phyloP scores from a whole-genome alignment of 2,329 filamentous ascomycete species.

The Endothia cerciana region DNA sequence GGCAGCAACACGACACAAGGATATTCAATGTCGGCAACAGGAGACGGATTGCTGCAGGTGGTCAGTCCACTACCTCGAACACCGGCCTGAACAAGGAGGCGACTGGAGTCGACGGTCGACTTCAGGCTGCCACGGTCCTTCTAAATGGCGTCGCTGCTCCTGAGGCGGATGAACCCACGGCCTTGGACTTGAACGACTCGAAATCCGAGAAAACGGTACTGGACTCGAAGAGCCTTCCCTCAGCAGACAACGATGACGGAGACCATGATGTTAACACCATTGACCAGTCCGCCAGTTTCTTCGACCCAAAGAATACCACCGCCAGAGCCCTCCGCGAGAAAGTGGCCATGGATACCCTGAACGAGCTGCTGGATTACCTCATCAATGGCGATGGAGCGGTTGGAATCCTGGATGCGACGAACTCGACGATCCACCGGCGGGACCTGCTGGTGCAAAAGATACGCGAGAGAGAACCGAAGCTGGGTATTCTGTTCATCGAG shows the following conservation, averaged over 20 bases:
- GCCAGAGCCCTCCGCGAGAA: conserved; percentile 86
- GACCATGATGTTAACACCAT: conserved; percentile 48
- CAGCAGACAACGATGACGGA: conserved; percentile 14
- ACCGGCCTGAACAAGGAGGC: conserved; percentile 36
- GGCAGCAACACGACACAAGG: conserved; percentile 92
- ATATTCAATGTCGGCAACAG: conserved; percentile 98
- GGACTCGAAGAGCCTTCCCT: conserved; percentile 16
- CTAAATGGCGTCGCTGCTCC: conserved; percentile 56
- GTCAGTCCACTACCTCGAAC: conserved; percentile 37
- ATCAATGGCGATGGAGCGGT: conserved; percentile 81
- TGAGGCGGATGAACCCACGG: conserved; percentile 44
- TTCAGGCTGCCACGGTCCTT: conserved; percentile 60
- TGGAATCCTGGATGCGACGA: conserved; percentile 95
- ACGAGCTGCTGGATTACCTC: conserved; percentile 91
- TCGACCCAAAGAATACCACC: conserved; percentile 84
- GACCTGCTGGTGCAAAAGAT: conserved; percentile 84
- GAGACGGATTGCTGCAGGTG: conserved; percentile 76
- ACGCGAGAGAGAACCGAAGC: conserved; percentile 77
- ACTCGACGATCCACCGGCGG: conserved; percentile 87
- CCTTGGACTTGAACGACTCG: conserved; percentile 42
- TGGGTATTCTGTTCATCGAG: conserved; percentile 94
- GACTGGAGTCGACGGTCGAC: conserved; percentile 48
- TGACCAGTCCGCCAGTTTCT: conserved; percentile 92
- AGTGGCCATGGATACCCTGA: conserved; percentile 87
- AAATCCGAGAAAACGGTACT: conserved; percentile 27